Evolutionary conservation across 179 eudicot genomes (phyloP), one percentile per base, ranked within the genome.

Genomic region (Silene coronaria): DNA sequence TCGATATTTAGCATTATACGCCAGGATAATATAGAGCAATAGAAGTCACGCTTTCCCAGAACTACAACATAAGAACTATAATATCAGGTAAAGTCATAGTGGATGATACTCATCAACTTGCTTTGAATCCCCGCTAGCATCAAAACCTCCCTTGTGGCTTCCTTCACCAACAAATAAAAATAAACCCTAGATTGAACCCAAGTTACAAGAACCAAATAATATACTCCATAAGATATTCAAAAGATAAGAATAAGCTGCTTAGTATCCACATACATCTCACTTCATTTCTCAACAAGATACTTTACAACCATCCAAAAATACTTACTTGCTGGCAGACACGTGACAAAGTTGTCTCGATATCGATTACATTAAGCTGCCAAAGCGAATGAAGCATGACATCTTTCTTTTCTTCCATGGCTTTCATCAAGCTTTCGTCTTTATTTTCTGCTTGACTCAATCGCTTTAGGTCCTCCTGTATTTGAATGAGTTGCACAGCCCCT

Each of bases 331-430:
- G 93, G 85, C 98, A 92, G 59, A 94, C 98, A 55, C 84, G 97
- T 67, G 89, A 84, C 75, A 94, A 79, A 53, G 97, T 94, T 46
- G 87, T 81, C 87, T 94, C 98, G 24, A 94, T 94, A 79, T 94
- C 97, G 13, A 89, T 91, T 76, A 94, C 98, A 77, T 92, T 94
- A 59, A 94, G 88, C 82, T 90, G 91, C 98, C 97, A 94, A 75
- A 94, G 96, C 68, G 96, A 91, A 74, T 88, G 78, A 82, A 94
- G 72, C 91, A 94, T 85, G 19, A 82, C 90, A n/a, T 92, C 98
- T 84, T 92, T 92, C 77, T 90, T 93, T 17, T 90, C 93, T 89
- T 93, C 97, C 76, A 89, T 70, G 42, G 84, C 88, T 84, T 90
- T 91, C 74, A 80, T 66, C 76, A 91, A 48, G 78, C 62, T 77